Evolutionary conservation across 1,284 basidiomycete genomes (phyloP).

Genomic region (Austroboletus niveus): DNA sequence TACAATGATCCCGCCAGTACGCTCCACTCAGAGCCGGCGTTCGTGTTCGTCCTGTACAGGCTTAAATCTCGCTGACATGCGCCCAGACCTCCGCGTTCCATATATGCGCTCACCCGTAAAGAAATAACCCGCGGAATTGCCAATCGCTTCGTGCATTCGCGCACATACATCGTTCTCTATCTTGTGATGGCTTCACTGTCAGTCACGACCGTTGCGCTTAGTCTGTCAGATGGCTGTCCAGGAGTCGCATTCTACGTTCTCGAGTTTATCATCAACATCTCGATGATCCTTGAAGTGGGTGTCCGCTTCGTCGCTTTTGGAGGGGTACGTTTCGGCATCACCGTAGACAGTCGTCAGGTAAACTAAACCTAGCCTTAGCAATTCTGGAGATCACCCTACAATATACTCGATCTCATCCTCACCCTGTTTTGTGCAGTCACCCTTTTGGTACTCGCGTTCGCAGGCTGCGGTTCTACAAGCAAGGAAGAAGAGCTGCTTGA

Average conservation of each 20-base stretch:
- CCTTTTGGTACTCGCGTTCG: conserved; percentile 80
- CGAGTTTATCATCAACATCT: conserved; percentile 85
- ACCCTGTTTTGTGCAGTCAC: conserved; percentile 87
- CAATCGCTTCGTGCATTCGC: conserved; percentile 82
- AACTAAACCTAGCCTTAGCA: conserved; percentile 51
- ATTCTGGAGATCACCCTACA: conserved; percentile 94
- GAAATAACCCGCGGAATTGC: conserved; percentile 81
- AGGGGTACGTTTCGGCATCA: conserved; percentile 52
- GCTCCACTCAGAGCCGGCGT: conserved; percentile 22
- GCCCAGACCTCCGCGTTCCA: conserved; percentile 67
- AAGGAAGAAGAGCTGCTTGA: conserved; percentile 91
- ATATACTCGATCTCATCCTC: conserved; percentile 82
- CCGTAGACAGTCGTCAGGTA: background rate
- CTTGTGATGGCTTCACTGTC: conserved; percentile 87
- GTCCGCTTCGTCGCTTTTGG: conserved; percentile 90
- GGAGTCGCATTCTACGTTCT: conserved; percentile 84
- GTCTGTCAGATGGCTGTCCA: conserved; percentile 76
- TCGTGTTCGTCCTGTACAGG: conserved; percentile 14
- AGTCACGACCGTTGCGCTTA: conserved; percentile 88
- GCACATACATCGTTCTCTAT: conserved; percentile 82
- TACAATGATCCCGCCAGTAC: conserved; percentile 15
- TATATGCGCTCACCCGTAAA: conserved; percentile 74
- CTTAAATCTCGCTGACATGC: conserved; percentile 15
- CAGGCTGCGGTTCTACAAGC: conserved; percentile 72
- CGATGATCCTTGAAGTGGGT: conserved; percentile 91